These are phyloP conservation scores for Barbarea vulgaris DNA, from an alignment of 345 rosid species.

Conservation along the genomic window DNA sequence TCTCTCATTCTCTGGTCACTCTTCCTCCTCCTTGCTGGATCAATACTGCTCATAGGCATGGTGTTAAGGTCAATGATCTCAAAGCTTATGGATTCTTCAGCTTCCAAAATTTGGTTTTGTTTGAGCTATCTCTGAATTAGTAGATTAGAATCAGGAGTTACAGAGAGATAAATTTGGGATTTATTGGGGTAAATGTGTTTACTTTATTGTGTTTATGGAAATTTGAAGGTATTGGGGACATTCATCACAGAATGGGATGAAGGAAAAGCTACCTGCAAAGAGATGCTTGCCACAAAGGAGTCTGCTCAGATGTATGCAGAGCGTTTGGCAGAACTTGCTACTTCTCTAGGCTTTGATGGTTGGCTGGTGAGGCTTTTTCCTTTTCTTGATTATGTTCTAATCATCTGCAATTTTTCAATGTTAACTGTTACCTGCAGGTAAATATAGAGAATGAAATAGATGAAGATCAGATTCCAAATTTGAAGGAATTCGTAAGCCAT, in stretches of 20 bases:
- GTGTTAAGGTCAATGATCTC: constrained; percentile 60
- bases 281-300: constrained; percentile 67
- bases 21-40: constrained; percentile 95
- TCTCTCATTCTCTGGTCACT: constrained; percentile 75
- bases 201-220: constrained; percentile 34
- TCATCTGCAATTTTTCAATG: neutral
- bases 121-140: neutral
- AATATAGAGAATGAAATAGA: constrained; percentile 70
- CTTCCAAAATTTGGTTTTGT: neutral
- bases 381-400: neutral
- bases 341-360: constrained; percentile 75
- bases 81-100: neutral
- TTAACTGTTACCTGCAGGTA: constrained; percentile 50
- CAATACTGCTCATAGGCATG: constrained; percentile 86
- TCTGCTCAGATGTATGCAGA: constrained; percentile 73
- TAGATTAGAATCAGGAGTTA: neutral
- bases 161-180: neutral
- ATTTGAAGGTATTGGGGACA: constrained; percentile 71
- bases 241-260: constrained; percentile 86
- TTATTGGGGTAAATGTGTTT: neutral
- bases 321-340: constrained; percentile 69
- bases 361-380: constrained; percentile 67
- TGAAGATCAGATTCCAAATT: constrained; percentile 51
- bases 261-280: constrained; percentile 59
- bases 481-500: constrained; percentile 74